These are phyloP conservation scores for Tricholoma saponaceum DNA, from an alignment of 768 basidiomycete genomes.

Conservation along the genomic window DNA sequence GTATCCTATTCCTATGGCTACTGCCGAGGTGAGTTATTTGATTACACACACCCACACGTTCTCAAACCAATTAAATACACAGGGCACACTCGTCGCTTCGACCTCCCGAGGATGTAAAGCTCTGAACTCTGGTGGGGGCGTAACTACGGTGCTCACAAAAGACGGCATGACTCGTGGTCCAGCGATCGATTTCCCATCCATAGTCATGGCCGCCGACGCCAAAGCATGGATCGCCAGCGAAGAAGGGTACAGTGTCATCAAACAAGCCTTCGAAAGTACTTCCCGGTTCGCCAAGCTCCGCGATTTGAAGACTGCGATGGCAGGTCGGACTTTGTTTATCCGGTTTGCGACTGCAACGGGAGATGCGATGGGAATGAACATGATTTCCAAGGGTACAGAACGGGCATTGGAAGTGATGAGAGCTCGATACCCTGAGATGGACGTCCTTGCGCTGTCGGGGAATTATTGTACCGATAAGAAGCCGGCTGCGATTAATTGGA, in stretches of 20 bases:
- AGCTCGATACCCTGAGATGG: slow-evolving; percentile 85
- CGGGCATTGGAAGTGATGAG: slow-evolving; percentile 82
- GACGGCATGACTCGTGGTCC: slow-evolving; percentile 99
- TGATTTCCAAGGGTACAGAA: slow-evolving; percentile 99
- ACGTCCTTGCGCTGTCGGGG: slow-evolving; percentile 85
- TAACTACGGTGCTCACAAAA: slow-evolving; percentile 85
- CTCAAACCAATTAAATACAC: too few relatives aligned
- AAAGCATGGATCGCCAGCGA: slow-evolving; percentile 83
- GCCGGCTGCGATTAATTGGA: slow-evolving; percentile 99
- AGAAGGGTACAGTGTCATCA: slow-evolving; percentile 73
- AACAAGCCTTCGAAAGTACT: slow-evolving; percentile 89
- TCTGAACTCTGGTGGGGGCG: slow-evolving; percentile 93
- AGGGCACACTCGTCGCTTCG: slow-evolving; percentile 93
- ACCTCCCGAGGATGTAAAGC: slow-evolving; percentile 98
- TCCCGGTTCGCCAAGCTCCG: slow-evolving; percentile 88
- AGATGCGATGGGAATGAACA: slow-evolving; percentile 99
- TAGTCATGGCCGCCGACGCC: slow-evolving; percentile 77
- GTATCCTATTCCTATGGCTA: slow-evolving; percentile 97
- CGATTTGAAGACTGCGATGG: slow-evolving; percentile 83
- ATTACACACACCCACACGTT: too few relatives aligned
- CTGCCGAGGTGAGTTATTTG: slow-evolving; percentile 58
- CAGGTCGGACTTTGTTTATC: slow-evolving; percentile 90
- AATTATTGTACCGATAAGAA: slow-evolving; percentile 99
- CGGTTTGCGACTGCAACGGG: slow-evolving; percentile 94
- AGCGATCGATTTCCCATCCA: slow-evolving; percentile 90